phyloP scores from a whole-genome alignment of 768 basidiomycete species.

The Xerocomus spinulosus region DNA sequence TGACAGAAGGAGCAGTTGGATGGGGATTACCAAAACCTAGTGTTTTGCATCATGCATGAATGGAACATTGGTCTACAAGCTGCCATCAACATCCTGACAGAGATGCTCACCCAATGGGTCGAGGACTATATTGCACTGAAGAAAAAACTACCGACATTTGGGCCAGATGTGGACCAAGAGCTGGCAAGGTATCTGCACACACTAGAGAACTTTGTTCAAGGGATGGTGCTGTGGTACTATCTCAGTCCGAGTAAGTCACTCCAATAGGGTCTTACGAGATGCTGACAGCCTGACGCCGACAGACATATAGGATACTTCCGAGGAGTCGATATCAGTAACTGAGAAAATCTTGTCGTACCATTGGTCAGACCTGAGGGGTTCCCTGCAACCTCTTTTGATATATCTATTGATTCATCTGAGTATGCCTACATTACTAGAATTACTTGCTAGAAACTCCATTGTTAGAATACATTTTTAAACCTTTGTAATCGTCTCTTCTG shows the following conservation, averaged over 20 bases:
- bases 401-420: no score
- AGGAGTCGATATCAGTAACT: constrained; percentile 30
- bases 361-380: constrained; percentile 26
- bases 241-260: constrained; percentile 33
- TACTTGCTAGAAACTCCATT: no score
- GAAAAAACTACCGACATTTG: constrained; percentile 33
- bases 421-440: no score
- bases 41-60: constrained; percentile 38
- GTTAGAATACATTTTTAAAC: no score
- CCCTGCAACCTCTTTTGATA: no score
- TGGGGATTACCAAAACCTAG: constrained; percentile 38
- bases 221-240: constrained; percentile 39
- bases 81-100: constrained; percentile 35
- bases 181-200: constrained; percentile 32
- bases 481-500: no score
- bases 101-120: constrained; percentile 34
- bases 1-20: constrained; percentile 38
- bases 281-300: constrained; percentile 13
- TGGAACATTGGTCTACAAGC: constrained; percentile 29
- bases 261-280: neutral
- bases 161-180: constrained; percentile 32
- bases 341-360: constrained; percentile 27
- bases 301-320: constrained; percentile 27
- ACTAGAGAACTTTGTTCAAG: constrained; percentile 36
- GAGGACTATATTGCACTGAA: constrained; percentile 32